Conservation (phyloP, 2,329 filamentous ascomycete species). For the Verticillium isaacii region DNA sequence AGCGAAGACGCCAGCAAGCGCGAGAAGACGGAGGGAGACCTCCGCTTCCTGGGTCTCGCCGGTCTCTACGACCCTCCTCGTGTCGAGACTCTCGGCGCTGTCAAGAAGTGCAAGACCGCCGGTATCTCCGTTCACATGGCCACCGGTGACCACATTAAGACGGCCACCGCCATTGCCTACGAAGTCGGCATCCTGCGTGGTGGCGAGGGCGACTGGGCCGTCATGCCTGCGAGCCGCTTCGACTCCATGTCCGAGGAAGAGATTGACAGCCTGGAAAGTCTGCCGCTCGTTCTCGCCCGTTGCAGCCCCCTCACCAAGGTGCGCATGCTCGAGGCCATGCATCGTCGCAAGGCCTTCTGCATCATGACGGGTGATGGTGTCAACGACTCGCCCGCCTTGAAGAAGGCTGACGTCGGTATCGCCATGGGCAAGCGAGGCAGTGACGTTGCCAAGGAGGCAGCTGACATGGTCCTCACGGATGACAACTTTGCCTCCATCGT, state of each 20-base stretch:
- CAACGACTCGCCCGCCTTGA: constrained; percentile 69
- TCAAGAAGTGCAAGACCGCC: constrained; percentile 53
- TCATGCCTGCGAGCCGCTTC: constrained; percentile 61
- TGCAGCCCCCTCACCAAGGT: constrained; percentile 69
- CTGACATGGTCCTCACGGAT: constrained; percentile 83
- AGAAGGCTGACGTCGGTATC: constrained; percentile 70
- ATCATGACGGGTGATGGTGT: constrained; percentile 75
- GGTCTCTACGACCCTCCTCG: constrained; percentile 71
- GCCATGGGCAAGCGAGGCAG: constrained; percentile 69
- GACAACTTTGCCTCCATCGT: constrained; percentile 83
- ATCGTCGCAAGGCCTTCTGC: constrained; percentile 62
- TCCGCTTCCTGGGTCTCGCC: constrained; percentile 64
- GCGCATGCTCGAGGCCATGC: constrained; percentile 71
- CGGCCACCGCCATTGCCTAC: constrained; percentile 59
- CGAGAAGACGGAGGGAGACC: constrained; percentile 46
- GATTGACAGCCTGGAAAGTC: constrained; percentile 54
- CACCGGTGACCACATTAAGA: constrained; percentile 65
- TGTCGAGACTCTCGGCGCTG: constrained; percentile 58
- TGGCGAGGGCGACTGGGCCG: constrained; percentile 35
- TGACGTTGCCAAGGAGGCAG: constrained; percentile 74
- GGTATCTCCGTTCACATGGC: constrained; percentile 66
- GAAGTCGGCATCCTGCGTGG: constrained; percentile 57
- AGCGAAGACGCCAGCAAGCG: constrained; percentile 40
- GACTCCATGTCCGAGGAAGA: constrained; percentile 57
- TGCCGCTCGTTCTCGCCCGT: constrained; percentile 65